Base-by-base conservation (phyloP, 192 early-diverging fungal species). In the Umbelopsis isabellina region DNA sequence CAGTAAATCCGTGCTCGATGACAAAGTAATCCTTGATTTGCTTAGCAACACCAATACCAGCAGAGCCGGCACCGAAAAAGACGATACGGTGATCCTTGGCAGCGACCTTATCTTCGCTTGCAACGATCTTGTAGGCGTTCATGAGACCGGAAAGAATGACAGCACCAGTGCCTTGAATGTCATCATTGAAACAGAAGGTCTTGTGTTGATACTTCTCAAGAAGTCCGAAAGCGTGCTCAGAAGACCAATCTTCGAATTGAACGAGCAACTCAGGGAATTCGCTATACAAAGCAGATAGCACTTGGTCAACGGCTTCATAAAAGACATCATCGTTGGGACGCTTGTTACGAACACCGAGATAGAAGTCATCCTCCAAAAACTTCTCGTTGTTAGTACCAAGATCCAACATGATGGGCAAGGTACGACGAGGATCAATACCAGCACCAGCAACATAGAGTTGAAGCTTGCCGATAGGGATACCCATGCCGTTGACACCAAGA, bases 221-320 rank as follows among this genome's bases (percentile, higher is more conserved):
- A 35, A 95, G 81, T 18, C 86, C 91, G 76, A 97, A 97, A 11
- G 97, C 81, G 58, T 97, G 94, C 71, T 95, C 94, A 11, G 93
- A 91, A 23, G 92, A 93, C 71, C 95, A 99, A 76, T 98, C 97
- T 80, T 98, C 97, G 64, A 97, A 98, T 81, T 98, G 97, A 58
- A 98, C 90, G 22, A 98, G 84, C 72, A 95, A 75, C 47, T 88
- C 79, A 10, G 94, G 94, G 84, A 92, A 95, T 23, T 88, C 85
- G 7, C 69, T 71, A 30, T 81, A 84, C 27, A 98, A 75, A 20
- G 89, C 84, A 44, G 79, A 71, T 75, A 98, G 86, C 41, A 96
- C 91, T 74, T 89, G 87, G 68, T 97, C 96, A 46, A 96, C 83
- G 61, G 91, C 94, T 3, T 77, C 84, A 77, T 89, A 95, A 81